Evolutionary conservation across 2,329 filamentous ascomycete genomes (phyloP).

Genomic region (Xylaria sp.): DNA sequence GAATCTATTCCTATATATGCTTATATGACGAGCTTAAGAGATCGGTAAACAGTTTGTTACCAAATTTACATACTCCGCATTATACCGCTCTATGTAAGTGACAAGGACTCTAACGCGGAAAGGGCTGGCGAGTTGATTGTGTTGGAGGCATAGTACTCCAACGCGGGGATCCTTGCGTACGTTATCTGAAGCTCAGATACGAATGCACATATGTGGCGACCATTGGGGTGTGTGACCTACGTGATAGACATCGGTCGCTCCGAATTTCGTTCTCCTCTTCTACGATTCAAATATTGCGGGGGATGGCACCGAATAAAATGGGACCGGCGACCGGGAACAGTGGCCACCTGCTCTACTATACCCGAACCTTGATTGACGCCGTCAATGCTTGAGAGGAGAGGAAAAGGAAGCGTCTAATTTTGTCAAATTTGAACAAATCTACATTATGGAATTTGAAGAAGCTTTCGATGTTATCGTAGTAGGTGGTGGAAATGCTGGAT

Average conservation of each 20-base stretch:
- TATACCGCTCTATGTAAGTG: not conserved
- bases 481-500: slow-evolving; percentile 72
- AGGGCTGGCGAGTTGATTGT: not conserved
- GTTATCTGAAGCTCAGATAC: not conserved
- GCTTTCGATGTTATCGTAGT: slow-evolving; percentile 61
- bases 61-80: not conserved
- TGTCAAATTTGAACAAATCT: not conserved
- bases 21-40: not conserved
- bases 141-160: not conserved
- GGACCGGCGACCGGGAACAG: slow-evolving; percentile 1
- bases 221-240: not conserved
- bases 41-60: not conserved
- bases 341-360: not conserved
- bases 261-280: too few species aligned
- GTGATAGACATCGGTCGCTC: not conserved
- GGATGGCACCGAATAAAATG: not conserved
- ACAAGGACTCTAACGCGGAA: not conserved
- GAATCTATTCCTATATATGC: not conserved
- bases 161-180: slow-evolving; percentile 14
- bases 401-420: not conserved
- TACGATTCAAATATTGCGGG: too few species aligned
- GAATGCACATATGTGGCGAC: not conserved
- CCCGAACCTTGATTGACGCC: not conserved
- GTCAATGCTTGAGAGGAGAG: too few species aligned
- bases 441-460: slow-evolving; percentile 20